A percentile compares a stretch with the other conserved stretches of the same genome.
phyloP scores from a whole-genome alignment of 2,329 filamentous ascomycete genomes.

The Sporothrix mexicana region DNA sequence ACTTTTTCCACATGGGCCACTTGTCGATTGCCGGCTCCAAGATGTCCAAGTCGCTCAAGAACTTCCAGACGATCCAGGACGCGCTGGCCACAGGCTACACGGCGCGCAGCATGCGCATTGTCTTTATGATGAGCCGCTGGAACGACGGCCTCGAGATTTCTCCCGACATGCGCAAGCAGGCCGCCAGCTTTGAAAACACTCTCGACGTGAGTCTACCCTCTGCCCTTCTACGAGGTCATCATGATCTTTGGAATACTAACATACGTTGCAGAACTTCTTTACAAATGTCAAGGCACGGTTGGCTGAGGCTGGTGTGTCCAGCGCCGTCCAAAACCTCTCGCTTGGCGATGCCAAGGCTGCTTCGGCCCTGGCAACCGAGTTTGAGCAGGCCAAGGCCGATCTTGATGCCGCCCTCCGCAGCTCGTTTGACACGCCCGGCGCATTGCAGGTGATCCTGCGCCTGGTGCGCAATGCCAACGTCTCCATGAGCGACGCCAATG shows the following conservation, averaged over 20 bases:
- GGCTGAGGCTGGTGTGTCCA: constrained; percentile 29
- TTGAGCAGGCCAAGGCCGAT: constrained; percentile 61
- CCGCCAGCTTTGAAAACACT: constrained; percentile 62
- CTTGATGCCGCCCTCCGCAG: constrained; percentile 67
- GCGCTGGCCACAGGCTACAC: constrained; percentile 68
- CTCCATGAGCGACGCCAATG: constrained; percentile 39
- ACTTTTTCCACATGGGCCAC: constrained; percentile 77
- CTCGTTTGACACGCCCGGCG: constrained; percentile 71
- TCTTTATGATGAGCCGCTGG: constrained; percentile 72
- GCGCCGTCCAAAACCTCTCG: constrained; percentile 33
- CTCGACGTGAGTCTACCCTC: constrained; percentile 36
- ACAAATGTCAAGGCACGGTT: constrained; percentile 38
- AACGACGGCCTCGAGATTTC: constrained; percentile 74
- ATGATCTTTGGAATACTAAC: too few species aligned
- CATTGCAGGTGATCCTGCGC: constrained; percentile 66
- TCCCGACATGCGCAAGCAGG: constrained; percentile 65
- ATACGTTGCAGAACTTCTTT: constrained; percentile 36
- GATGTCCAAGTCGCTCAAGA: constrained; percentile 76
- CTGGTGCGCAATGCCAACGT: constrained; percentile 69
- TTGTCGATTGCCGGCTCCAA: constrained; percentile 57
- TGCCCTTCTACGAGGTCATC: too few species aligned
- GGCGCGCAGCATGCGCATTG: constrained; percentile 67
- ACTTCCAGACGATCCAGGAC: constrained; percentile 73
- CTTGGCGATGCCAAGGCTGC: constrained; percentile 20
- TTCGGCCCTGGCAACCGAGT: constrained; percentile 44